Evolutionary conservation across 2,329 filamentous ascomycete species (phyloP).

Genomic region (Penicillium crustosum): DNA sequence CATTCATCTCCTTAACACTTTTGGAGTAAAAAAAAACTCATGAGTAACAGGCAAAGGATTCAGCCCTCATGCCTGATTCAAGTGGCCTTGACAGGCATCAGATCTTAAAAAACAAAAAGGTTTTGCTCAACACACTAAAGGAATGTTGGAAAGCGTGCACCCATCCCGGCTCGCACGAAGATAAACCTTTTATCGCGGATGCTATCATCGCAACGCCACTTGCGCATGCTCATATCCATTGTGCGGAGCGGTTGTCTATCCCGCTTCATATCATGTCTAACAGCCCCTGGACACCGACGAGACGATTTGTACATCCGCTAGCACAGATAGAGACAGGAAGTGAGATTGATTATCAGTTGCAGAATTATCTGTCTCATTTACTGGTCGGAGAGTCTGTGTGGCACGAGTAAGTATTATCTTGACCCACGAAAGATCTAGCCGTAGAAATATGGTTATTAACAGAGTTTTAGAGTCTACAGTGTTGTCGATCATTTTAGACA

Average conservation of each 20-base stretch:
- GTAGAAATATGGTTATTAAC: not conserved
- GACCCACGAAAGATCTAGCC: not conserved
- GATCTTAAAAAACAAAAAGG: slow-evolving; percentile 1
- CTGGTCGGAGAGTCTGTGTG: slow-evolving; percentile 1
- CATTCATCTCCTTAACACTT: not conserved
- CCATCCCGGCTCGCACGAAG: not conserved
- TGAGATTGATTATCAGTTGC: not conserved
- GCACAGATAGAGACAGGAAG: not conserved
- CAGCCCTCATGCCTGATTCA: not conserved
- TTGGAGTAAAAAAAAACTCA: not conserved
- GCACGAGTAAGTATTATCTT: slow-evolving; percentile 5
- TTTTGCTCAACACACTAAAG: slow-evolving; percentile 2
- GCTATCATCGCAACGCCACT: slow-evolving; percentile 11
- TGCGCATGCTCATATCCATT: slow-evolving; percentile 11
- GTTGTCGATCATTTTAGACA: not conserved
- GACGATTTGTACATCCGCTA: slow-evolving; percentile 4
- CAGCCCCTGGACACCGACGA: slow-evolving; percentile 8
- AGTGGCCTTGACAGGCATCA: not conserved
- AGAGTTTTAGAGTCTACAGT: not conserved
- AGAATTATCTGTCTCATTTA: slow-evolving; percentile 10
- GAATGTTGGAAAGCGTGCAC: slow-evolving; percentile 7
- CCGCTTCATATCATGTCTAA: slow-evolving; percentile 12
- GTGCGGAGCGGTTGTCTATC: slow-evolving; percentile 7
- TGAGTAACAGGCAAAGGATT: not conserved
- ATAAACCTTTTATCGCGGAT: slow-evolving; percentile 3